Conservation (phyloP, 495 filamentous ascomycete species). For the Lepraria neglecta region DNA sequence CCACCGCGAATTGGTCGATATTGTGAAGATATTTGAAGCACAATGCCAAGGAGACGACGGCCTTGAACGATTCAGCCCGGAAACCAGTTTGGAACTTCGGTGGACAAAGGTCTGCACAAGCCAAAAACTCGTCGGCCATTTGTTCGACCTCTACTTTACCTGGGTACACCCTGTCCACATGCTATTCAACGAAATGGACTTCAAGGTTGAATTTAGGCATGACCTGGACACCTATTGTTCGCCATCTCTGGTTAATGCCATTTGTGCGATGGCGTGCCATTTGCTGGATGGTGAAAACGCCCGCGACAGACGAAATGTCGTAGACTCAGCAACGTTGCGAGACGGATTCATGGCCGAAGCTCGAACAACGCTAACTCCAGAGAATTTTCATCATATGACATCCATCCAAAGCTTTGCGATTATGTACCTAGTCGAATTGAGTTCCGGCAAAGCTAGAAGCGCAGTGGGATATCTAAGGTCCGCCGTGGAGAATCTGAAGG, state of each 20-base stretch:
- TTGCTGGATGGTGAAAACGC: slow-evolving; percentile 27
- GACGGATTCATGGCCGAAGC: slow-evolving; percentile 35
- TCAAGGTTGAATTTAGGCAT: slow-evolving; percentile 31
- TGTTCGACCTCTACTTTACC: slow-evolving; percentile 41
- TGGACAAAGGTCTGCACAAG: slow-evolving; percentile 36
- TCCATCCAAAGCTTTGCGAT: slow-evolving; percentile 34
- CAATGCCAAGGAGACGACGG: slow-evolving; percentile 16
- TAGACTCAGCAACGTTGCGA: slow-evolving; percentile 30
- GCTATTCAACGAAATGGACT: slow-evolving; percentile 37
- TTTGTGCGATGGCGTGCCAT: slow-evolving; percentile 40
- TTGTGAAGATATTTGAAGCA: slow-evolving; percentile 19
- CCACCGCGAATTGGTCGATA: slow-evolving; percentile 21
- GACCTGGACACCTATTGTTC: slow-evolving; percentile 32
- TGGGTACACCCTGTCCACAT: slow-evolving; percentile 42
- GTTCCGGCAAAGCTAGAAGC: slow-evolving; percentile 29
- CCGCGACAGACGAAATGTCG: slow-evolving; percentile 8
- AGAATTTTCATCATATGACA: slow-evolving; percentile 26
- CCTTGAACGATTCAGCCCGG: slow-evolving; percentile 8
- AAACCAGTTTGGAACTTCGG: slow-evolving; percentile 1
- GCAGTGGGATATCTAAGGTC: slow-evolving; percentile 34
- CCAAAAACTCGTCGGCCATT: slow-evolving; percentile 31
- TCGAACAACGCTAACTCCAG: slow-evolving; percentile 22
- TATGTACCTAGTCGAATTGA: slow-evolving; percentile 34
- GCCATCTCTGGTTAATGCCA: slow-evolving; percentile 34
- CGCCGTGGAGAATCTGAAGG: slow-evolving; percentile 25